Conservation (phyloP, 2,329 filamentous ascomycete species). For the Leptographium radiaticola region DNA sequence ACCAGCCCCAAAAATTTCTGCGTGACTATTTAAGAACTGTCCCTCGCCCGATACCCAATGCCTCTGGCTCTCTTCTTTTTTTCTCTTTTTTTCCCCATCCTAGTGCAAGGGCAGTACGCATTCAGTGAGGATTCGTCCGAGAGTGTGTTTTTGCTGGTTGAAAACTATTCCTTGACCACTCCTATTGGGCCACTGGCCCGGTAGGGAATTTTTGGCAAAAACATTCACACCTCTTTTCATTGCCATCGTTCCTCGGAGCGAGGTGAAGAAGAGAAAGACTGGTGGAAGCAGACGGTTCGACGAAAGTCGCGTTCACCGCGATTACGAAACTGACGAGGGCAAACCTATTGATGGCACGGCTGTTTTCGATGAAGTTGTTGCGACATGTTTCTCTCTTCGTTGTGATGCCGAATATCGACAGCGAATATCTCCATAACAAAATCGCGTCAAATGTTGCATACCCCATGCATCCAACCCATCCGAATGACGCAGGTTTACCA, state of each 20-base stretch:
- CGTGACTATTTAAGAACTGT: slow-evolving; percentile 9
- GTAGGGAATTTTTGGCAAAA: slow-evolving; percentile 65
- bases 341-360: no score
- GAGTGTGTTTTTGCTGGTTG: slow-evolving; percentile 82
- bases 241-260: slow-evolving; percentile 29
- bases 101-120: slow-evolving; percentile 68
- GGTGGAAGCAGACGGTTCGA: not conserved
- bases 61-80: slow-evolving; percentile 9
- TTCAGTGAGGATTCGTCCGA: slow-evolving; percentile 74
- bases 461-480: no score
- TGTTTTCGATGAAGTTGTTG: no score
- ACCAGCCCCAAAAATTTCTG: slow-evolving; percentile 2
- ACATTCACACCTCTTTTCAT: slow-evolving; percentile 29
- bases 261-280: slow-evolving; percentile 33
- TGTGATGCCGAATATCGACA: no score
- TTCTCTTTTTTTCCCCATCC: slow-evolving; percentile 37
- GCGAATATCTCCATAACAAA: no score
- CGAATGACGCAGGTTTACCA: no score
- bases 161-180: slow-evolving; percentile 77
- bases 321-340: no score
- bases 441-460: no score
- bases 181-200: slow-evolving; percentile 50
- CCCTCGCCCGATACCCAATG: not conserved
- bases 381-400: no score
- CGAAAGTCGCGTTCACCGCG: no score